phyloP scores from a whole-genome alignment of 2,329 filamentous ascomycete species.

The Teratosphaeriaceae sp. region DNA sequence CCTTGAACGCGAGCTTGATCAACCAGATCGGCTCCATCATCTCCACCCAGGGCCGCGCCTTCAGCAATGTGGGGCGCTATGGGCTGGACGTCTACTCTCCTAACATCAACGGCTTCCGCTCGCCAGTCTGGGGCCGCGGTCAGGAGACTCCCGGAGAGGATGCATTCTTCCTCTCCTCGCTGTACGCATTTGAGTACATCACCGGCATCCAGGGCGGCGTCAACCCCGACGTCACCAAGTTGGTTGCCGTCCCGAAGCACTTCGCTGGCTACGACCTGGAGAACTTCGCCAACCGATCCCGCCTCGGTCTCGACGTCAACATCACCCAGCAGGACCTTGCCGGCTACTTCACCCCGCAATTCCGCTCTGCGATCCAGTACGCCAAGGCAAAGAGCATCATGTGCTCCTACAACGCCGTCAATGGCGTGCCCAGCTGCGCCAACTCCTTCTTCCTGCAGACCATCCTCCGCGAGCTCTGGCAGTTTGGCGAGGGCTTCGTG shows the following conservation, averaged over 20 bases:
- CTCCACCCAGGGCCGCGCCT: conserved; percentile 56
- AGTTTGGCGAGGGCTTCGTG: conserved; percentile 50
- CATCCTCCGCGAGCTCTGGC: conserved; percentile 54
- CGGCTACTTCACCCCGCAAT: conserved; percentile 34
- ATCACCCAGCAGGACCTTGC: conserved; percentile 11
- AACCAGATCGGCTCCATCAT: conserved; percentile 49
- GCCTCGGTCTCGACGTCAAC: conserved; percentile 36
- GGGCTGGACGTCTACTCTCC: conserved; percentile 10
- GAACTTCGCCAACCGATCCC: conserved; percentile 16
- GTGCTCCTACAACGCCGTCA: conserved; percentile 54
- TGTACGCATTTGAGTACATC: conserved; percentile 22
- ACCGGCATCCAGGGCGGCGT: conserved; percentile 8
- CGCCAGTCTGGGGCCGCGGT: conserved; percentile 18
- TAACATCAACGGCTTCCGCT: conserved; percentile 11
- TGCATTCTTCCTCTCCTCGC: conserved; percentile 8
- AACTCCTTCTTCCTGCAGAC: conserved; percentile 54
- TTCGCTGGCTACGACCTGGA: conserved; percentile 51
- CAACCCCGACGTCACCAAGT: conserved; percentile 2
- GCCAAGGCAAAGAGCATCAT: conserved; percentile 41
- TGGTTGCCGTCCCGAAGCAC: conserved; percentile 53
- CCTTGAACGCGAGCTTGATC: conserved; percentile 55
- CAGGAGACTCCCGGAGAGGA: conserved; percentile 15
- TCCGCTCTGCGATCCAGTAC: conserved; percentile 43
- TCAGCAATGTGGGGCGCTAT: conserved; percentile 25
- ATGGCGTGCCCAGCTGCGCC: conserved; percentile 55